Conservation (phyloP, 768 basidiomycete genomes). For the Dendrothele bispora region DNA sequence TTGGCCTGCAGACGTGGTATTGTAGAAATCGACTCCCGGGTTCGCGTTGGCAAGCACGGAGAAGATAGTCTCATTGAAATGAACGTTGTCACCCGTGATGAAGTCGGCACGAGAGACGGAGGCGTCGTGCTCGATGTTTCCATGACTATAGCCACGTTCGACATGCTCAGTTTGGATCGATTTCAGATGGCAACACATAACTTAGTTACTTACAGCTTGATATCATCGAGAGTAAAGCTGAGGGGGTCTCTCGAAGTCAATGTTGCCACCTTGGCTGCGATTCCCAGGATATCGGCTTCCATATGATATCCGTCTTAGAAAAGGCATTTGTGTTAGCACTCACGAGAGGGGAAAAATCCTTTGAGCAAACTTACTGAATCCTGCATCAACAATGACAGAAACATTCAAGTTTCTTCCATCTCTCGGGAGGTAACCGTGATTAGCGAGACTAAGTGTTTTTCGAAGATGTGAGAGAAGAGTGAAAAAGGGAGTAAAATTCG, state of each 20-base stretch:
- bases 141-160: not conserved
- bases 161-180: not conserved
- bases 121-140: conserved; percentile 7
- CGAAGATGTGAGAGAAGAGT: not conserved
- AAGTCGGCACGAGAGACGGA: conserved; percentile 7
- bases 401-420: conserved; percentile 11
- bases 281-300: conserved; percentile 10
- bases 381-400: not conserved
- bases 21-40: conserved; percentile 13
- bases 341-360: not conserved
- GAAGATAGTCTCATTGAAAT: conserved; percentile 6
- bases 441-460: conserved; percentile 2
- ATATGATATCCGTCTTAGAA: conserved; percentile 14
- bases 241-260: conserved; percentile 16
- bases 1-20: conserved; percentile 5
- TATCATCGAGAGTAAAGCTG: conserved; percentile 16
- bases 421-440: conserved; percentile 8
- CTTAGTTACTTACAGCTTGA: conserved; percentile 14
- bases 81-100: conserved; percentile 5
- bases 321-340: not conserved
- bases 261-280: conserved; percentile 14
- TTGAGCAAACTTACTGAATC: not conserved
- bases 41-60: no score
- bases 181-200: no score
- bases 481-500: not conserved